Conservation (phyloP, 768 basidiomycete species). For the Austroboletus eburneus region DNA sequence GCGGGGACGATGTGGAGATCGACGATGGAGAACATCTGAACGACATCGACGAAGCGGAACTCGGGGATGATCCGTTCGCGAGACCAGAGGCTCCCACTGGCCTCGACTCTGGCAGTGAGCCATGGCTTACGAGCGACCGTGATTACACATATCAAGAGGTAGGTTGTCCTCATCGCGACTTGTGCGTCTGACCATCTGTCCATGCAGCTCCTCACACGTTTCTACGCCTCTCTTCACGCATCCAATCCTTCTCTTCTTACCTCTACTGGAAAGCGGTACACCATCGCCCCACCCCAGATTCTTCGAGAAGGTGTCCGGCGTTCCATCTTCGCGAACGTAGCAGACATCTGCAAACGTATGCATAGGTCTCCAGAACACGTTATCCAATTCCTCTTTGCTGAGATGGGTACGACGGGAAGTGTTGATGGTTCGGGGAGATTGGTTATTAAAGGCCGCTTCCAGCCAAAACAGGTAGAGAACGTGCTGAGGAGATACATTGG, state of each 20-base stretch:
- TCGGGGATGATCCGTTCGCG: constrained; percentile 87
- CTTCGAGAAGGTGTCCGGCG: constrained; percentile 97
- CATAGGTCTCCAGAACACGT: constrained; percentile 97
- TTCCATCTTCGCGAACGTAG: constrained; percentile 93
- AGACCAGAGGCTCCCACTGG: constrained; percentile 50
- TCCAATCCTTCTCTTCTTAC: constrained; percentile 89
- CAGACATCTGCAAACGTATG: constrained; percentile 98
- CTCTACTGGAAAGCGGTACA: constrained; percentile 89
- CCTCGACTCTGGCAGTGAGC: constrained; percentile 72
- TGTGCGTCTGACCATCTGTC: background rate
- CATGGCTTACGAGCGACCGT: constrained; percentile 90
- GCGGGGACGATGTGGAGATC: constrained; percentile 50
- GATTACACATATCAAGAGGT: constrained; percentile 98
- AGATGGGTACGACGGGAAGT: constrained; percentile 96
- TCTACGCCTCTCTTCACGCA: constrained; percentile 86
- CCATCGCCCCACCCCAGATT: constrained; percentile 92
- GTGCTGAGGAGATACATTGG: constrained; percentile 95
- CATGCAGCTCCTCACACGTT: constrained; percentile 81
- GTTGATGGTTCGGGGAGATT: constrained; percentile 90
- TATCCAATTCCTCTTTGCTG: constrained; percentile 94
- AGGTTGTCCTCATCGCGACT: constrained; percentile 12
- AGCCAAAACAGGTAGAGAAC: constrained; percentile 97
- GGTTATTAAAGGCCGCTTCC: constrained; percentile 97
- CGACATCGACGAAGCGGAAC: constrained; percentile 73
- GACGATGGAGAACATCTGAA: constrained; percentile 63